These are phyloP conservation scores for Colletotrichum sp. DNA, from an alignment of 2,329 filamentous ascomycete species.

Conservation along the genomic window DNA sequence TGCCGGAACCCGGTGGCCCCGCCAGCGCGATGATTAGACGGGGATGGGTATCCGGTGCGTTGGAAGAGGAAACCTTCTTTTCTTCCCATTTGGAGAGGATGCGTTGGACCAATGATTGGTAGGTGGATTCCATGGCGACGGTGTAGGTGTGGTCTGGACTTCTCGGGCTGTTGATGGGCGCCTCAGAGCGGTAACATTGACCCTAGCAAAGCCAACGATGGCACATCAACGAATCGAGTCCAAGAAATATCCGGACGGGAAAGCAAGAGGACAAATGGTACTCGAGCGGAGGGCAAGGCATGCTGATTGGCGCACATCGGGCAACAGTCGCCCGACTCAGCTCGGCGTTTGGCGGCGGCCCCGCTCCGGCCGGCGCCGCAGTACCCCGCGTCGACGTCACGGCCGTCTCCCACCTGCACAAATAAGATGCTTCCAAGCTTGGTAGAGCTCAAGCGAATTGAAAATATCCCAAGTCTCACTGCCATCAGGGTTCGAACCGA, in stretches of 20 bases:
- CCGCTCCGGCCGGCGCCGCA: conserved; percentile 3
- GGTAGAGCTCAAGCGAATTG: not conserved
- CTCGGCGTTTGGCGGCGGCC: conserved; percentile 10
- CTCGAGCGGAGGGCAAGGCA: not conserved
- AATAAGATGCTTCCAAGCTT: not conserved
- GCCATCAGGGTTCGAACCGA: not conserved
- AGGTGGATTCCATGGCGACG: conserved; percentile 28
- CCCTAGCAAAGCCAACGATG: not conserved
- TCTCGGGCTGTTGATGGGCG: not conserved
- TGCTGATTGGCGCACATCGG: not conserved
- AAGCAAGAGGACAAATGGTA: too few species aligned
- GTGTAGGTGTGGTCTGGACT: not conserved
- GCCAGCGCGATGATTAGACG: conserved; percentile 33
- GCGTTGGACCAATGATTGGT: conserved; percentile 26
- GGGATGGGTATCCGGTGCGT: not conserved
- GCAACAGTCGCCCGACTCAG: conserved; percentile 1
- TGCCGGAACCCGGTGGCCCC: conserved; percentile 35
- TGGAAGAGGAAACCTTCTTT: not conserved
- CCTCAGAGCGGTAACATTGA: not conserved
- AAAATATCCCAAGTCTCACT: not conserved
- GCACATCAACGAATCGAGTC: not conserved
- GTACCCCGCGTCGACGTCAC: conserved; percentile 14
- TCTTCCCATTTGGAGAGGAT: conserved; percentile 25
- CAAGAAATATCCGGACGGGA: not conserved
- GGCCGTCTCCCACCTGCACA: not conserved